Evolutionary conservation across 1,139 yeast species (phyloP).

Genomic region (Candida albicans): DNA sequence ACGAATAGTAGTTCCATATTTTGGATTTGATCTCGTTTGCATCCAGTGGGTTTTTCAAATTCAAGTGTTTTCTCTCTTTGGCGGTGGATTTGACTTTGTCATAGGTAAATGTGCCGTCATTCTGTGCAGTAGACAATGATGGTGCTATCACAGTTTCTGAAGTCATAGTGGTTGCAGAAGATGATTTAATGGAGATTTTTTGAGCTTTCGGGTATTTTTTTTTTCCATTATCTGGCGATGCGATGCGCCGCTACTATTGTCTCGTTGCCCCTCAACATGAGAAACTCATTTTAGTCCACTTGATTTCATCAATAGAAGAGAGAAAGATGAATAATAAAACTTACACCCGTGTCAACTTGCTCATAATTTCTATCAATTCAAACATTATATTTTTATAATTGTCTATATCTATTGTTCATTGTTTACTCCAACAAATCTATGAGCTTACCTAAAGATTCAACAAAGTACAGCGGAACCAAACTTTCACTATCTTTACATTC

Average conservation of each 20-base stretch:
- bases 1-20: slow-evolving; percentile 51
- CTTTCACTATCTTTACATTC: slow-evolving; percentile 19
- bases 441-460: slow-evolving; percentile 33
- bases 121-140: slow-evolving; percentile 59
- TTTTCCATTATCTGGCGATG: too few species aligned
- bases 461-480: slow-evolving; percentile 30
- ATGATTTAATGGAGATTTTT: neutral
- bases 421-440: slow-evolving; percentile 16
- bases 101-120: slow-evolving; percentile 49
- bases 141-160: slow-evolving; percentile 42
- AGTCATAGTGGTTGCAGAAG: neutral
- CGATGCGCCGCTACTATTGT: too few species aligned
- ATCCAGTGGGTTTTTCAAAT: slow-evolving; percentile 21
- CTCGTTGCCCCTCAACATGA: too few species aligned
- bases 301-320: too few species aligned
- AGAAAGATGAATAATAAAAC: too few species aligned
- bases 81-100: slow-evolving; percentile 32
- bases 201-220: too few species aligned
- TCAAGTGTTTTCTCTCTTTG: slow-evolving; percentile 35
- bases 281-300: too few species aligned
- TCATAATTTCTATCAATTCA: too few species aligned
- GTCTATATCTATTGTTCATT: too few species aligned
- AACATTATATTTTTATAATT: too few species aligned
- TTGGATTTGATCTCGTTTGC: slow-evolving; percentile 27
- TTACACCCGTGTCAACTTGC: too few species aligned